phyloP scores from a whole-genome alignment of 108 stramenopile species.

The Discostella pseudostelligera region DNA sequence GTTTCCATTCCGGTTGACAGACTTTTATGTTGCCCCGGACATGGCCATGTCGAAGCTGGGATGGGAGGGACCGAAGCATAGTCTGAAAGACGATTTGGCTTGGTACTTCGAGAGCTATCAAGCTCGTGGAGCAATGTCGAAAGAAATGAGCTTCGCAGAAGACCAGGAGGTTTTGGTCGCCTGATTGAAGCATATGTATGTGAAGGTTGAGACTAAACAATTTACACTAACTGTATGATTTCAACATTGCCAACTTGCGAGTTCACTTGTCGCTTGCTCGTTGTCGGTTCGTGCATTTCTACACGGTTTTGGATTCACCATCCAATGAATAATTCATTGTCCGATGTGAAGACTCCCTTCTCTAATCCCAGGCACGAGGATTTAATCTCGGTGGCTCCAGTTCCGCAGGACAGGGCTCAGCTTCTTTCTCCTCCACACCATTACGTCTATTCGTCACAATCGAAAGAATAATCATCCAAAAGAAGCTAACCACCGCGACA shows the following conservation, averaged over 20 bases:
- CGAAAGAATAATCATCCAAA: conserved; percentile 38
- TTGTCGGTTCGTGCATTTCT: no score
- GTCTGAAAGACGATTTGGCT: conserved; percentile 63
- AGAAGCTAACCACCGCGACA: conserved; percentile 36
- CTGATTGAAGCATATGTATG: background rate
- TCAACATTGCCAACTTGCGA: no score
- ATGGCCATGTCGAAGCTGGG: conserved; percentile 73
- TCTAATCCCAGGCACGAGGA: background rate
- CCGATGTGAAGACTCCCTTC: no score
- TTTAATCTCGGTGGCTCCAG: background rate
- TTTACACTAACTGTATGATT: no score
- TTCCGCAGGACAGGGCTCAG: background rate
- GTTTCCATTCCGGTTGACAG: conserved; percentile 76
- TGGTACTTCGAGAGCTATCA: conserved; percentile 72
- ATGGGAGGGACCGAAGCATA: conserved; percentile 59
- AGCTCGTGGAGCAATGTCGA: conserved; percentile 58
- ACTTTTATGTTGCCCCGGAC: conserved; percentile 81
- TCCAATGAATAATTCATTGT: no score
- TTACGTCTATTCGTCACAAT: conserved; percentile 1
- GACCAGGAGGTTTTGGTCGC: conserved; percentile 60
- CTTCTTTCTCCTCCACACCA: background rate
- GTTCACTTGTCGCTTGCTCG: no score
- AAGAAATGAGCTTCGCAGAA: conserved; percentile 54
- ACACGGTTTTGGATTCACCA: no score
- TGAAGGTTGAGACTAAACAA: no score